A percentile compares a stretch with the other conserved stretches of the same genome.
Evolutionary conservation across 805 yeast species (phyloP).

Genomic region (Candida sanyiensis): DNA sequence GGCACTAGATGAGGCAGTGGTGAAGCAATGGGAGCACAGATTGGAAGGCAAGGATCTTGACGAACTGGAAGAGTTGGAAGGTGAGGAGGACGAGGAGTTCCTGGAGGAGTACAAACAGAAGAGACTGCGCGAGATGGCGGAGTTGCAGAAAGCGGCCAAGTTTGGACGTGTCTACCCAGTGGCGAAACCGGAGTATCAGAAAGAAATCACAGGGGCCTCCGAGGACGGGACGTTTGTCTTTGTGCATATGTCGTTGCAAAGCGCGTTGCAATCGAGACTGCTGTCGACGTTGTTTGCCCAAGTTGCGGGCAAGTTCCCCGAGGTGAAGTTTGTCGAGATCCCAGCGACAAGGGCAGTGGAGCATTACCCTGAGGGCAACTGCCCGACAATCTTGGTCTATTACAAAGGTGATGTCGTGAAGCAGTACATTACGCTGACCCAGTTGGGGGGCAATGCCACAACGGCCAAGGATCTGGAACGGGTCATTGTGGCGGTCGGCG

Average conservation of each 20-base stretch:
- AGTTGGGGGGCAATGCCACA: slow-evolving; percentile 81
- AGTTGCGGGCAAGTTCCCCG: slow-evolving; percentile 64
- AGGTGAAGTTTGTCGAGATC: slow-evolving; percentile 87
- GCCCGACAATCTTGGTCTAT: slow-evolving; percentile 87
- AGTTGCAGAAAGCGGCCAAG: slow-evolving; percentile 47
- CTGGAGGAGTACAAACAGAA: slow-evolving; percentile 69
- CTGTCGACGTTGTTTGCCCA: slow-evolving; percentile 51
- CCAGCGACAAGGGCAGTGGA: slow-evolving; percentile 90
- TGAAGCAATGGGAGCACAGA: slow-evolving; percentile 74
- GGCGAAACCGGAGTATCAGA: slow-evolving; percentile 80
- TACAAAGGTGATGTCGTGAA: slow-evolving; percentile 70
- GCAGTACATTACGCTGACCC: slow-evolving; percentile 74
- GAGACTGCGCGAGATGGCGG: slow-evolving; percentile 68
- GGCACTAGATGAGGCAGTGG: slow-evolving; percentile 78
- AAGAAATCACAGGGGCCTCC: slow-evolving; percentile 81
- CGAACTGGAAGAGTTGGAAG: slow-evolving; percentile 84
- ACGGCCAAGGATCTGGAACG: slow-evolving; percentile 63
- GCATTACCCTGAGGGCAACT: slow-evolving; percentile 81
- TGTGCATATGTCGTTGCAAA: slow-evolving; percentile 68
- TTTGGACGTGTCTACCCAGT: slow-evolving; percentile 77
- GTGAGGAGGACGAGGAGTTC: slow-evolving; percentile 90
- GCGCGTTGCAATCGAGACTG: slow-evolving; percentile 68
- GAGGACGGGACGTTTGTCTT: slow-evolving; percentile 52
- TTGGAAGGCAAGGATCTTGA: slow-evolving; percentile 71
- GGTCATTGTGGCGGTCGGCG: slow-evolving; percentile 59